These are phyloP conservation scores for Stromatinia cepivora DNA, from an alignment of 2,329 filamentous ascomycete species.

Conservation along the genomic window DNA sequence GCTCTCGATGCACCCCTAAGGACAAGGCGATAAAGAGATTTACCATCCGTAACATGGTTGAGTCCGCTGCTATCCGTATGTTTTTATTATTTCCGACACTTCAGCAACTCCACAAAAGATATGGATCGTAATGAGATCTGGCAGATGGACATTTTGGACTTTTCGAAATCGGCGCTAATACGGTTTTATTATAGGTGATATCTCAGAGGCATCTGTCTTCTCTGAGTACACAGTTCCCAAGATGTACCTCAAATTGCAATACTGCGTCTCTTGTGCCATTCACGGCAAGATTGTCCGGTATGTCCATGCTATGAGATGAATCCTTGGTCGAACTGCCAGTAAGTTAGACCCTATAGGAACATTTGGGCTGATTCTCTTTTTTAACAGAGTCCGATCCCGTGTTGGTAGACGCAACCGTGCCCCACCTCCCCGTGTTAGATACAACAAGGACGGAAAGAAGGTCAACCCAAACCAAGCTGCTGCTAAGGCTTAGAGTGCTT, in stretches of 20 bases:
- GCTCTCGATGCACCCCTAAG: conserved; percentile 71
- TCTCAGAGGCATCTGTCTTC: conserved; percentile 99
- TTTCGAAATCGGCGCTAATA: conserved; percentile 23
- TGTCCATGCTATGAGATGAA: conserved; percentile 60
- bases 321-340: conserved; percentile 55
- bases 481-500: conserved; percentile 39
- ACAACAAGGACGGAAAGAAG: conserved; percentile 99
- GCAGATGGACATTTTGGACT: neutral
- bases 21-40: conserved; percentile 99
- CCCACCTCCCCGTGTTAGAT: conserved; percentile 93
- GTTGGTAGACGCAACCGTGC: conserved; percentile 98
- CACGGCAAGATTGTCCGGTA: conserved; percentile 99
- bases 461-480: conserved; percentile 57
- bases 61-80: conserved; percentile 99
- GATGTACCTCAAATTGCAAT: conserved; percentile 99
- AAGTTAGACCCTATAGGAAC: conserved; percentile 47
- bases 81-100: conserved; percentile 40
- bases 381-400: conserved; percentile 85
- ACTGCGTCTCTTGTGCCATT: conserved; percentile 99
- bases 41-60: conserved; percentile 99
- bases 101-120: neutral
- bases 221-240: conserved; percentile 99
- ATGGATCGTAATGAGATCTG: neutral
- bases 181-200: conserved; percentile 73
- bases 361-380: conserved; percentile 36